Conservation (phyloP, 495 filamentous ascomycete species). For the Xylaria intraflava region DNA sequence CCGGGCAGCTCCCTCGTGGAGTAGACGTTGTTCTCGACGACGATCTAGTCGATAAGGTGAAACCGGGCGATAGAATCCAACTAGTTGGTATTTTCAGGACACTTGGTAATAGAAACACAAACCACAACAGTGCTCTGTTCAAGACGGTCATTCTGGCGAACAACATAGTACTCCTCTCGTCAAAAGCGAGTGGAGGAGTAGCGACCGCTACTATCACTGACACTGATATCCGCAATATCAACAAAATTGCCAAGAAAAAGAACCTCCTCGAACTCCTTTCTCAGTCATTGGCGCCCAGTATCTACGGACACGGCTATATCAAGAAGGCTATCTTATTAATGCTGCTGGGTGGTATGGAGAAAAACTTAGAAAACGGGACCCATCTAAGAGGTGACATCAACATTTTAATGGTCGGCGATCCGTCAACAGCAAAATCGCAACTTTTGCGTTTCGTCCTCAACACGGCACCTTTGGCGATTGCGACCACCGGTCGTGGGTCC, state of each 20-base stretch:
- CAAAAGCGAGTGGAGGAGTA: constrained; percentile 91
- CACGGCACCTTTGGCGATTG: constrained; percentile 93
- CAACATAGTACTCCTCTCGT: constrained; percentile 89
- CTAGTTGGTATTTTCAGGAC: constrained; percentile 91
- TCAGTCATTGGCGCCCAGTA: constrained; percentile 96
- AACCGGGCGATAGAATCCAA: constrained; percentile 94
- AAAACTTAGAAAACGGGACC: constrained; percentile 96
- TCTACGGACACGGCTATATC: constrained; percentile 95
- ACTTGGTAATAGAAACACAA: constrained; percentile 87
- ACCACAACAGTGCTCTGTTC: constrained; percentile 81
- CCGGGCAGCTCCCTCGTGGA: constrained; percentile 89
- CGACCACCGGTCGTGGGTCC: constrained; percentile 93
- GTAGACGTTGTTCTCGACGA: constrained; percentile 98
- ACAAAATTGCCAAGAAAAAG: constrained; percentile 92
- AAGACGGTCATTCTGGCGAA: constrained; percentile 90
- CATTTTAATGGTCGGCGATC: constrained; percentile 98
- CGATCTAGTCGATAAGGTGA: constrained; percentile 89
- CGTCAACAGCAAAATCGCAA: constrained; percentile 97
- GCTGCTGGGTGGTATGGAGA: constrained; percentile 97
- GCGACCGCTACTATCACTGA: constrained; percentile 93
- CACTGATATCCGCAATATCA: constrained; percentile 96
- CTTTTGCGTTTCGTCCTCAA: constrained; percentile 96
- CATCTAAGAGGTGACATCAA: constrained; percentile 99
- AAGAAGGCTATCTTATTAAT: constrained; percentile 97
- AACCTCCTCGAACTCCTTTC: constrained; percentile 89